phyloP scores from a whole-genome alignment of 2,329 filamentous ascomycete species.

The Aspergillus sp. region DNA sequence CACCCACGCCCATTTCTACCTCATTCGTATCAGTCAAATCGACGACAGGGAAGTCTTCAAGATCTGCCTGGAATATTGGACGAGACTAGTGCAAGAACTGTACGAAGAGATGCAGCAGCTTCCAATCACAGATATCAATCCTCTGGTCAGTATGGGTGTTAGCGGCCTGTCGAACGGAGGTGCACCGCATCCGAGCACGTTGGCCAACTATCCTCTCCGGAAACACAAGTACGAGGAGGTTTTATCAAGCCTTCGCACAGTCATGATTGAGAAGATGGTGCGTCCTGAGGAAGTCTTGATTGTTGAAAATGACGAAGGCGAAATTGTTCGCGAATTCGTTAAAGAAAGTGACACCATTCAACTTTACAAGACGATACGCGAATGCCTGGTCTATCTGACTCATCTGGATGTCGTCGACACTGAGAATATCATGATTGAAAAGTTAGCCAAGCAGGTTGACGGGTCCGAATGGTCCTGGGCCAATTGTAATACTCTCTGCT shows the following conservation, averaged over 20 bases:
- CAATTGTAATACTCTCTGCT: conserved; percentile 99
- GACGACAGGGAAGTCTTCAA: conserved; percentile 99
- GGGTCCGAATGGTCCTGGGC: conserved; percentile 98
- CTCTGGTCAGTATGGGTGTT: conserved; percentile 76
- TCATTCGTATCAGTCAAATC: conserved; percentile 97
- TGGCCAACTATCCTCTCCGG: conserved; percentile 87
- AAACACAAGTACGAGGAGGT: conserved; percentile 99
- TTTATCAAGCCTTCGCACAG: conserved; percentile 86
- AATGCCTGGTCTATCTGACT: conserved; percentile 95
- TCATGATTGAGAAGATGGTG: conserved; percentile 99
- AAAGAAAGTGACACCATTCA: conserved; percentile 99
- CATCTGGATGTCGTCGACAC: conserved; percentile 97
- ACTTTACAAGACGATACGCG: conserved; percentile 97
- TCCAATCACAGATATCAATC: conserved; percentile 89
- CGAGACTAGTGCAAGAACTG: conserved; percentile 93
- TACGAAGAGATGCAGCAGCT: conserved; percentile 99
- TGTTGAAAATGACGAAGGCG: conserved; percentile 99
- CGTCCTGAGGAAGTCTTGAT: conserved; percentile 96
- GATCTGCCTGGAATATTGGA: conserved; percentile 99
- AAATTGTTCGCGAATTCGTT: conserved; percentile 98
- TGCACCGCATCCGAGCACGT: conserved; percentile 78
- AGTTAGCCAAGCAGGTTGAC: conserved; percentile 92
- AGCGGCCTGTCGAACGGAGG: conserved; percentile 73
- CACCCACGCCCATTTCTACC: conserved; percentile 94
- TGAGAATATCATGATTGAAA: conserved; percentile 99